A percentile compares a stretch with the other conserved stretches of the same genome.
These are phyloP conservation scores for Talaromyces funiculosus DNA, from an alignment of 2,329 filamentous ascomycete species.

Conservation along the genomic window DNA sequence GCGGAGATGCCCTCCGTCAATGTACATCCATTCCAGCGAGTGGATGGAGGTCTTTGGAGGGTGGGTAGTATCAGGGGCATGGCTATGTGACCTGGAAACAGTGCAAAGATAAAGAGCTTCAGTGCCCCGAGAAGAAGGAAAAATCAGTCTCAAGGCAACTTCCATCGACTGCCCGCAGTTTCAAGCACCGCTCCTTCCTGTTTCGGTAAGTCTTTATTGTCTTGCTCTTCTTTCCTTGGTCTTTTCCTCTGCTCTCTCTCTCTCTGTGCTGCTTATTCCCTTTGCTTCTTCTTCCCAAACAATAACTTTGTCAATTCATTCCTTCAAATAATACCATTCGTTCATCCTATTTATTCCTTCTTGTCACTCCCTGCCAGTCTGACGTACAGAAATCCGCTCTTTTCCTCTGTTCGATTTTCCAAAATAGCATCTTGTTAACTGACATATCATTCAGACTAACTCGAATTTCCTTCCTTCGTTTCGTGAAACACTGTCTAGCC, in stretches of 20 bases:
- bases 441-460: neutral
- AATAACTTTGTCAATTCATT: neutral
- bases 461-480: neutral
- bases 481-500: conserved; percentile 4
- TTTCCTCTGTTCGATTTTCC: neutral
- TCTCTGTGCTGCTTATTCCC: neutral
- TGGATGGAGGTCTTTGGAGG: neutral
- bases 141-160: neutral
- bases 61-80: neutral
- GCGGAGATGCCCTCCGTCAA: neutral
- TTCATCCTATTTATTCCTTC: neutral
- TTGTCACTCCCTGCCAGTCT: neutral
- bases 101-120: neutral
- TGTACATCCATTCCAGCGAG: conserved; percentile 9
- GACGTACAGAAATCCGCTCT: neutral
- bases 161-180: neutral
- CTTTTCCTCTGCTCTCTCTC: neutral
- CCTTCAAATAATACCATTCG: neutral
- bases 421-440: neutral
- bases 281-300: neutral
- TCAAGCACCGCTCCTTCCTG: conserved; percentile 1
- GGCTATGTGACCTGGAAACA: neutral
- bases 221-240: neutral
- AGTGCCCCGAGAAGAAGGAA: neutral
- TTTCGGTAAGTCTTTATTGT: neutral